Evolutionary conservation across 73 alveolate species (phyloP), one percentile per base, ranked within the genome.

Genomic region (Paramecium sexaurelia): DNA sequence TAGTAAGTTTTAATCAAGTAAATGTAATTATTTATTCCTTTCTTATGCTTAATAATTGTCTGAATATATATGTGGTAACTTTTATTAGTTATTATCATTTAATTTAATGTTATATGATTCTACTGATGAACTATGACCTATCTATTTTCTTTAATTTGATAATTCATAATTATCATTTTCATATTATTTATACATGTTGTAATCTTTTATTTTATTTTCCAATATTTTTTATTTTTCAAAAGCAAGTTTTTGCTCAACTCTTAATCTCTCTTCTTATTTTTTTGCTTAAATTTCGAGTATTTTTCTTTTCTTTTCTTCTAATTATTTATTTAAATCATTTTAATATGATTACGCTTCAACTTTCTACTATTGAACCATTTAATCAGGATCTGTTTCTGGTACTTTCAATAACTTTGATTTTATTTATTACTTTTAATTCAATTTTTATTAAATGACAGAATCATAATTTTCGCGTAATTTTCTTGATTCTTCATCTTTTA

Each of bases 211-310:
- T 45, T 78, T 78, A n/a, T 41, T 78, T 41, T 78, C 90, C 2
- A 78, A 10, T 61, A 78, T 39, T 27, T 78, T 78, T 43, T 78
- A 22, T 26, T 78, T 78, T 45, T 78, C 90, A 24, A 40, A 78
- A 9, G 90, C 90, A 15, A 78, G 8, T 26, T 43, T 78, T 45
- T 78, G 19, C 19, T 78, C 90, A n/a, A 78, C 55, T 45, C 55
- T 37, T 61, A 41, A 19, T 45, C 90, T 78, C 22, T 78, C 90
- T 33, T 78, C 90, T 78, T 39, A 4, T 45, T 78, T 78, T 26
- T 43, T 78, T 7, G 29, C 29, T 29, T 43, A 15, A 1, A 78
- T 20, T 24, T 78, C 40, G 1, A 29, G 27, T 78, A 78, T 20
- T 78, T 41, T 41, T 9, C 55, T 39, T 45, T 43, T 78, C 36